phyloP scores from a whole-genome alignment of 306 rosid genomes.

The Quercus agrifolia region DNA sequence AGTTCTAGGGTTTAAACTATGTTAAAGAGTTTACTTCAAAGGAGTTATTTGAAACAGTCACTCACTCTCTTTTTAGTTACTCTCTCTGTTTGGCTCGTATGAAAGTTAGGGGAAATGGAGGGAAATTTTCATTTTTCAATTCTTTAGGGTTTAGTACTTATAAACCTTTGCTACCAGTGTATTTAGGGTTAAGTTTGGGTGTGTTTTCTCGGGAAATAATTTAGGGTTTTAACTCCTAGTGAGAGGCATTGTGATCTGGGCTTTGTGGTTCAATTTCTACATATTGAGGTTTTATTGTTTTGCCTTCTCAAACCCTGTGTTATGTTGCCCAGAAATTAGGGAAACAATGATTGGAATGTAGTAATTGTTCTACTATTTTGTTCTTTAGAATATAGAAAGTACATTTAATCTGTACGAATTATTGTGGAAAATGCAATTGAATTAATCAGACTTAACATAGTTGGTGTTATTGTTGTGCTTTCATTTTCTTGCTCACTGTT shows the following conservation, averaged over 20 bases:
- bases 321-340: not conserved
- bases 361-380: not conserved
- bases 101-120: not conserved
- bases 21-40: not conserved
- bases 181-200: conserved; percentile 9
- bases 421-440: not conserved
- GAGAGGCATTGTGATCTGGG: not conserved
- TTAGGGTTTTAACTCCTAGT: not conserved
- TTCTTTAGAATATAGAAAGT: not conserved
- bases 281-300: not conserved
- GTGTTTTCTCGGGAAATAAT: not conserved
- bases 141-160: conserved; percentile 3
- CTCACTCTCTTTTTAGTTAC: not conserved
- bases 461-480: not conserved
- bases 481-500: not conserved
- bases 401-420: not conserved
- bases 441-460: not conserved
- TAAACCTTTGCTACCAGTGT: not conserved
- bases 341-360: not conserved
- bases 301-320: not conserved
- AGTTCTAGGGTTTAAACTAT: conserved; percentile 1
- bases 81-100: not conserved
- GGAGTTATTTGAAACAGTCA: not conserved
- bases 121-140: not conserved
- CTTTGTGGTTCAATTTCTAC: not conserved